Conservation (phyloP, 257 asterid genomes). For the Nicotiana noctiflora region DNA sequence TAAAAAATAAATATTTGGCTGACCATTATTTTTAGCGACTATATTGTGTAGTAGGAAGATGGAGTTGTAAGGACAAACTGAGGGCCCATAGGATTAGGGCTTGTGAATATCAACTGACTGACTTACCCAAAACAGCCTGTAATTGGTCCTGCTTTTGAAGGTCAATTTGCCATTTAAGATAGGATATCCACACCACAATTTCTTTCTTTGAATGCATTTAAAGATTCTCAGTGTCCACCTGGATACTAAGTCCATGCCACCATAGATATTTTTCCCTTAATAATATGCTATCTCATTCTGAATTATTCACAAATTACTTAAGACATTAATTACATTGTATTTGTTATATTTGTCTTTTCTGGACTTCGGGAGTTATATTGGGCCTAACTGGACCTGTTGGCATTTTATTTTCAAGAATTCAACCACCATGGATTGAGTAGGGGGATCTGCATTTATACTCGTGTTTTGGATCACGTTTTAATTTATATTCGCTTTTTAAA, state of each 20-base stretch:
- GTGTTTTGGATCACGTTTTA: too few relatives aligned
- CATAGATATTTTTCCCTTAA: background rate
- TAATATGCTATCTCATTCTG: background rate
- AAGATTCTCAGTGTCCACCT: background rate
- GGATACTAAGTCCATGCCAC: background rate
- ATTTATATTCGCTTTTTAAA: too few relatives aligned
- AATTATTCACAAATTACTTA: background rate
- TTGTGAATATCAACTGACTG: slow-evolving; percentile 14
- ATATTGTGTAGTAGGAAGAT: too few relatives aligned
- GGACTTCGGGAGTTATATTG: background rate
- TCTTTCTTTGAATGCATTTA: background rate
- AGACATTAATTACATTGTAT: background rate
- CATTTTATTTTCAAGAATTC: background rate
- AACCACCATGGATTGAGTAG: too few relatives aligned
- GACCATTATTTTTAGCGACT: too few relatives aligned
- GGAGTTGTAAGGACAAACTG: background rate
- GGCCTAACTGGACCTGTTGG: background rate
- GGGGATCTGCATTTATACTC: too few relatives aligned
- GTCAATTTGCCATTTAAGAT: slow-evolving; percentile 12
- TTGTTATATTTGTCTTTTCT: background rate
- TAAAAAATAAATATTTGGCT: too few relatives aligned
- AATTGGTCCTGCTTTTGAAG: slow-evolving; percentile 17
- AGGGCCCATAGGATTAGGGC: background rate
- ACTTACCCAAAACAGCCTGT: slow-evolving; percentile 19
- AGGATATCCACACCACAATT: slow-evolving; percentile 13